phyloP scores from a whole-genome alignment of 2,329 filamentous ascomycete genomes.

The Colletotrichum godetiae region DNA sequence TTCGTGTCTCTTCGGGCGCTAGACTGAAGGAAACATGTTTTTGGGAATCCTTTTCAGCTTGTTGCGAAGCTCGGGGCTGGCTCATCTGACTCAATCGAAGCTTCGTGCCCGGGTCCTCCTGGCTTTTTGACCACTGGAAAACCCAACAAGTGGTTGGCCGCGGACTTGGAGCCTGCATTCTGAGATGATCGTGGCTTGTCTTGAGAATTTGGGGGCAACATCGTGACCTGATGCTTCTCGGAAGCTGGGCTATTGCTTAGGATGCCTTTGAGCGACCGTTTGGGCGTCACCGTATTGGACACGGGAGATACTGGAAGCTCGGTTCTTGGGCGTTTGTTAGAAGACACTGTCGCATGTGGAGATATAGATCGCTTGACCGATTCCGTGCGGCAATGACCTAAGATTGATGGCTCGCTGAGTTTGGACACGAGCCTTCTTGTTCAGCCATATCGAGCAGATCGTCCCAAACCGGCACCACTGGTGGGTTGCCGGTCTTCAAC shows the following conservation, averaged over 20 bases:
- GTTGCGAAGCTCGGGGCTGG: constrained; percentile 12
- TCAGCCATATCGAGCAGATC: constrained; percentile 54
- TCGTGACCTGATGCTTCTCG: neutral
- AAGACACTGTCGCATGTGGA: neutral
- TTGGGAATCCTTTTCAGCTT: constrained; percentile 33
- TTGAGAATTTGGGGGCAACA: constrained; percentile 15
- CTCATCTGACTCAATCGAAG: constrained; percentile 72
- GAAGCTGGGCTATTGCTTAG: neutral
- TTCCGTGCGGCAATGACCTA: neutral
- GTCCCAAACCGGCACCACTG: constrained; percentile 50
- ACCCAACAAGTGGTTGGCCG: constrained; percentile 58
- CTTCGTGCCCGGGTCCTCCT: constrained; percentile 71
- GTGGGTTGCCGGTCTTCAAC: constrained; percentile 49
- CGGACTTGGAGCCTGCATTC: constrained; percentile 8
- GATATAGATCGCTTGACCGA: constrained; percentile 14
- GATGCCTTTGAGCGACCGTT: neutral
- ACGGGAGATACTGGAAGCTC: neutral
- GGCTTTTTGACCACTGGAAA: constrained; percentile 85
- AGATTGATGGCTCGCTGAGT: neutral
- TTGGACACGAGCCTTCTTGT: constrained; percentile 50
- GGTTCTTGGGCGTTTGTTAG: constrained; percentile 13
- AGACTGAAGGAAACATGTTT: constrained; percentile 50
- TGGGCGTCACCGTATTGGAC: neutral
- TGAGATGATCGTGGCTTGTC: constrained; percentile 19
- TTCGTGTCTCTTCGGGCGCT: constrained; percentile 16